Base-by-base conservation (phyloP, 345 rosid species). In the Cardiospermum halicacabum region DNA sequence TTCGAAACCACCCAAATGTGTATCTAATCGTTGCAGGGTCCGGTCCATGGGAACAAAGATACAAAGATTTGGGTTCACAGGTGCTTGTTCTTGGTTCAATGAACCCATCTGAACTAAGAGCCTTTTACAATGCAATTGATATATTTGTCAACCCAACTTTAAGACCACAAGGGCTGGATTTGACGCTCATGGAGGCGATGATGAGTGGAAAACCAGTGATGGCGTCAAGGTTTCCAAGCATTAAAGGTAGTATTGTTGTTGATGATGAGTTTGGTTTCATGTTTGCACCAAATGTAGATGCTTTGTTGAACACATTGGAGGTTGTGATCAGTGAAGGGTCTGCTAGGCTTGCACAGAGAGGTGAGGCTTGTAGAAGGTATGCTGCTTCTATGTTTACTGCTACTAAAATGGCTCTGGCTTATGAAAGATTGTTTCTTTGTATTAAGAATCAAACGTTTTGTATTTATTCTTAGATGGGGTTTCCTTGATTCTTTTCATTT, bases 111-210 rank as follows among this genome's bases (percentile, higher is more conserved):
- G 72, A 89, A 24, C 57, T 91, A 8, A 85, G 68, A 60, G 87
- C 79, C 8, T 91, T 94, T 42, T 94, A 94, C 69, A 94, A 89
- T 37, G 80, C 84, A 0, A 85, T 94, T 1, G 97, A 94, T 56
- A 47, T 94, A 16, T 89, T 91, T 53, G 84, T 91, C 37, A 94
- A 94, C 59, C 99, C 97, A 0, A 94, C 95, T 0, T 81, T 94
- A 0, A 79, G 99, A 71, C 99, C 99, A 11, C 97, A 90, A 66
- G 97, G 99, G 7, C 88, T 92, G 15, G 98, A 92, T 77, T 77
- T 92, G 0, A 92, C 98, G 2, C 75, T 89, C 25, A 85, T 87
- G 97, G 99, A 91, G 68, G 97, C 95, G 0, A 94, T 94, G 99
- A 75, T 91, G 86, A 84, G 91, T 59, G 97, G 99, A 28, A 94